phyloP scores from a whole-genome alignment of 176 grass and related monocot species.

The Oryza nivara region DNA sequence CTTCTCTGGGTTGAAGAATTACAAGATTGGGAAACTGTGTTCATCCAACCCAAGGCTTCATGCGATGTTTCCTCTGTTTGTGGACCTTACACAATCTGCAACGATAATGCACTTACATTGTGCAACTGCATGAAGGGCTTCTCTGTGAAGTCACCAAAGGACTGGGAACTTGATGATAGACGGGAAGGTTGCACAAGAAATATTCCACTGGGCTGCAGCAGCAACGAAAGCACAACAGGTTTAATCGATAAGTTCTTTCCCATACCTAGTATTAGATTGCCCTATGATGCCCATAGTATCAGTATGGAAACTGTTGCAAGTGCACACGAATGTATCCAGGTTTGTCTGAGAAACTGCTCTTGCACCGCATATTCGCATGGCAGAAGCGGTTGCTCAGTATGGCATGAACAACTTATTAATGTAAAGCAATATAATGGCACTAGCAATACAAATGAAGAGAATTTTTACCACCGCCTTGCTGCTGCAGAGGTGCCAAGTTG shows the following conservation, averaged over 20 bases:
- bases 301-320: neutral
- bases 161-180: conserved; percentile 37
- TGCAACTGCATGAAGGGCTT: conserved; percentile 36
- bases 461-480: conserved; percentile 51
- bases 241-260: conserved; percentile 30
- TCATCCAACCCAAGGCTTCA: neutral
- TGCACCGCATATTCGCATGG: conserved; percentile 47
- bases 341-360: conserved; percentile 35
- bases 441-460: neutral
- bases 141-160: neutral
- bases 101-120: neutral
- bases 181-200: conserved; percentile 41
- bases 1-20: conserved; percentile 14
- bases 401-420: conserved; percentile 19
- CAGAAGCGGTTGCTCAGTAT: conserved; percentile 27
- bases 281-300: conserved; percentile 5
- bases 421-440: conserved; percentile 5
- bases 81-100: conserved; percentile 48
- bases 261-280: conserved; percentile 27
- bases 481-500: conserved; percentile 32
- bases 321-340: conserved; percentile 33
- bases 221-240: neutral
- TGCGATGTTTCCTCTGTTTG: conserved; percentile 46
- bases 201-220: conserved; percentile 32
- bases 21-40: conserved; percentile 33